These are phyloP conservation scores for Cryphonectria nitschkei DNA, from an alignment of 2,329 filamentous ascomycete genomes.

Conservation along the genomic window DNA sequence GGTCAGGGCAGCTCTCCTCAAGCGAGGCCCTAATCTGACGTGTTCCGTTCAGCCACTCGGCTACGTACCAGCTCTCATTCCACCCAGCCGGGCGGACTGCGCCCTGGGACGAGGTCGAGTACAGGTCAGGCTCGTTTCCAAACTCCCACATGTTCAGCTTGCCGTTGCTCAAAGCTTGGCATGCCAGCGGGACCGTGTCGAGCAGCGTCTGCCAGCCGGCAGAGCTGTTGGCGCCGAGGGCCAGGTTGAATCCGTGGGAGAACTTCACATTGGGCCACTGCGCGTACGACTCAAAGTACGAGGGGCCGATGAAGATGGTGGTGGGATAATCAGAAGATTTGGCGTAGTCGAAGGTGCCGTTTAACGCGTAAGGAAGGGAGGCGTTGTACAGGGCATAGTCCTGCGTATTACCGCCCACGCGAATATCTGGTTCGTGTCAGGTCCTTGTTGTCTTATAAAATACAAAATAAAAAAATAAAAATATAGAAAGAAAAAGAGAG, in stretches of 20 bases:
- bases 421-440: conserved; percentile 50
- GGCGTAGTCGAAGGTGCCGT: conserved; percentile 54
- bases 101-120: conserved; percentile 54
- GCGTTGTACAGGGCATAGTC: conserved; percentile 65
- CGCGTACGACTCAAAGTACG: conserved; percentile 65
- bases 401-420: conserved; percentile 70
- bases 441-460: not conserved
- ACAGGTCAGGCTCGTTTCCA: conserved; percentile 68
- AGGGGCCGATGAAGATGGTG: conserved; percentile 61
- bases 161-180: conserved; percentile 55
- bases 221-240: conserved; percentile 54
- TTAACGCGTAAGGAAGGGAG: conserved; percentile 51
- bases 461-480: no score
- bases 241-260: conserved; percentile 65
- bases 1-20: conserved; percentile 52
- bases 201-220: conserved; percentile 55
- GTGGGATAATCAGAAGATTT: conserved; percentile 63
- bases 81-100: conserved; percentile 54
- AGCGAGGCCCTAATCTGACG: conserved; percentile 51
- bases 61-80: conserved; percentile 58
- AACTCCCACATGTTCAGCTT: conserved; percentile 63
- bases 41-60: conserved; percentile 62
- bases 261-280: conserved; percentile 61
- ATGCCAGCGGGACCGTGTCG: conserved; percentile 59
- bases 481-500: not conserved